Evolutionary conservation across 2,329 filamentous ascomycete species (phyloP), one percentile per base, ranked within the genome.

Genomic region (Tolypocladium ovalisporum): DNA sequence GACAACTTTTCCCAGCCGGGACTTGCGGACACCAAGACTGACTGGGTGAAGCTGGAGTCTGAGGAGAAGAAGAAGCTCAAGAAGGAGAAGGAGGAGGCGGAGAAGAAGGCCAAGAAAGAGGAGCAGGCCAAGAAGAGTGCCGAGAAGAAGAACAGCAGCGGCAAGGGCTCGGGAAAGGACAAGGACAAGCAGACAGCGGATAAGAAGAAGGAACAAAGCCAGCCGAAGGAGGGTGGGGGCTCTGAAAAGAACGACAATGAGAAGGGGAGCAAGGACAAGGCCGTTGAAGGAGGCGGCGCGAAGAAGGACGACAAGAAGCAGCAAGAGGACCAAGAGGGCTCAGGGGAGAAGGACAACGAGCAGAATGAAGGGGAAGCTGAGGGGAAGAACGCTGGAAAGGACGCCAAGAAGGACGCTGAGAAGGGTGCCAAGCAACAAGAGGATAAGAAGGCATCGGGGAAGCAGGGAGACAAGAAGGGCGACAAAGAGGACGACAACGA

Each of bases 31-130:
- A 70, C 71, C 47, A 64, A 69, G 0, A 70, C 70, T 47, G 70
- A 82, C 61, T 81, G 79, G 79, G 68, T 64, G 8, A 74, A 74
- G 66, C 60, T 76, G 10, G 76, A 79, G 60, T 62, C 68, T 4
- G 67, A 75, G 56, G 76, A 79, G 60, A 73, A 63, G 60, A 62
- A 70, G 51, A 70, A 66, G 34, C 58, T 68, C 0, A 71, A 66
- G 60, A 73, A 70, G 63, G 66, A 72, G 59, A 72, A 74, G 67
- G 66, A 73, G 56, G 71, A 72, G 60, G 66, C 71, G 54, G 64
- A 71, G 51, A 67, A 69, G 54, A 70, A 75, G 49, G 63, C 67
- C 15, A 65, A 71, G 42, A 67, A 73, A 54, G 58, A 71, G 37
- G 64, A 70, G 56, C 65, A 71, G 59, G 64, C 70, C 58, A 63